These are phyloP conservation scores for Cantharellus anzutake DNA, from an alignment of 768 basidiomycete species.

Conservation along the genomic window DNA sequence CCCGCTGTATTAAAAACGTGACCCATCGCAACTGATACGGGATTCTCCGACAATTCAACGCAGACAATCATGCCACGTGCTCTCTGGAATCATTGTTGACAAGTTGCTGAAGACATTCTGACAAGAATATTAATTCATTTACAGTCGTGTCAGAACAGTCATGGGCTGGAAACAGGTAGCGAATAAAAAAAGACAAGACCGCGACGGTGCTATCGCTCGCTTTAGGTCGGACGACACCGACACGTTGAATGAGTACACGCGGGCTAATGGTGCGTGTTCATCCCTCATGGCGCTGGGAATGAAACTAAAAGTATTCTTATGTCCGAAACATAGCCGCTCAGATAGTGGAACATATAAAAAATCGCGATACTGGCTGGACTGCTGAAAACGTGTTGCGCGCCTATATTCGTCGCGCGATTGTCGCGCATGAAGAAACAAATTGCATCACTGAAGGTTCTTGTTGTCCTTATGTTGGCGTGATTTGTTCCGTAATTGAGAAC, in stretches of 20 bases:
- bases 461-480: not conserved
- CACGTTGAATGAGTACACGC: not conserved
- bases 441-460: constrained; percentile 57
- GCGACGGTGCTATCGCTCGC: too few species aligned
- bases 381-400: constrained; percentile 25
- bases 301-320: not conserved
- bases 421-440: constrained; percentile 49
- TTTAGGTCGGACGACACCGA: too few species aligned
- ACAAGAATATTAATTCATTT: too few species aligned
- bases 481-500: not conserved
- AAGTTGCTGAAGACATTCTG: too few species aligned
- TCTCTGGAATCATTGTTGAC: too few species aligned
- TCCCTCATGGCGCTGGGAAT: not conserved
- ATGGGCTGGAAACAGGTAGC: too few species aligned
- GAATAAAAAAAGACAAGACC: too few species aligned
- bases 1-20: too few species aligned
- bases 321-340: not conserved
- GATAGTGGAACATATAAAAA: constrained; percentile 13
- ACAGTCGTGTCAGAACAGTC: too few species aligned
- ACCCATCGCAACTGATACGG: too few species aligned
- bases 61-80: too few species aligned
- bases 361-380: constrained; percentile 14
- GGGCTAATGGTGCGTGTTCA: not conserved
- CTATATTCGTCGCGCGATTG: constrained; percentile 25
- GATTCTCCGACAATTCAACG: too few species aligned